Conservation (phyloP, 1,139 yeast species). For the Hyphopichia burtonii region DNA sequence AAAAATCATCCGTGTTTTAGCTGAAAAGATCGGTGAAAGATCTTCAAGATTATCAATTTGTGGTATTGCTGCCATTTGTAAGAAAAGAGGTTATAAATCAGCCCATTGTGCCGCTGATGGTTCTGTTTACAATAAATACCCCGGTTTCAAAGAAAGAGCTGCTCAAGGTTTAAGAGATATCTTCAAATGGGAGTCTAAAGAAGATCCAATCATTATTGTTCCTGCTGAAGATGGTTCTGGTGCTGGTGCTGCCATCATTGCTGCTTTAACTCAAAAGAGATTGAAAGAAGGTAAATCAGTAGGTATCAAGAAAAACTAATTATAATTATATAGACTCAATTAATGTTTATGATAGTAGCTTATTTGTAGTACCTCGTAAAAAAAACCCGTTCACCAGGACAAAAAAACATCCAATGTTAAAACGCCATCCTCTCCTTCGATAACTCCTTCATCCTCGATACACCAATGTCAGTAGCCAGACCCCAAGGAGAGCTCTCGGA, state of each 20-base stretch:
- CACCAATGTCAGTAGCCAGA: neutral
- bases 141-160: conserved; percentile 86
- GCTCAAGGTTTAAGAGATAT: conserved; percentile 87
- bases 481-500: neutral
- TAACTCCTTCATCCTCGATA: too few species aligned
- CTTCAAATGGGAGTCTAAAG: conserved; percentile 70
- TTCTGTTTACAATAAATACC: conserved; percentile 90
- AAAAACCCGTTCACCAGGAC: too few species aligned
- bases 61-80: conserved; percentile 93
- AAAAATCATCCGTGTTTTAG: conserved; percentile 74
- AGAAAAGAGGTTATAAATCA: conserved; percentile 73
- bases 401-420: too few species aligned
- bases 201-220: conserved; percentile 77
- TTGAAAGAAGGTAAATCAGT: conserved; percentile 69
- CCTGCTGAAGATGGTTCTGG: conserved; percentile 99
- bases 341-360: neutral
- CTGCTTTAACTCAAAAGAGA: conserved; percentile 87
- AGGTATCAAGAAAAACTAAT: conserved; percentile 43
- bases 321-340: neutral
- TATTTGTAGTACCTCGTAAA: too few species aligned
- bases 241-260: conserved; percentile 97
- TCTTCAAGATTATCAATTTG: conserved; percentile 91
- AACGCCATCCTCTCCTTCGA: too few species aligned
- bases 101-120: conserved; percentile 98
- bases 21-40: conserved; percentile 88